Base-by-base conservation (phyloP, 768 basidiomycete genomes). In the Lactarius hatsudake region DNA sequence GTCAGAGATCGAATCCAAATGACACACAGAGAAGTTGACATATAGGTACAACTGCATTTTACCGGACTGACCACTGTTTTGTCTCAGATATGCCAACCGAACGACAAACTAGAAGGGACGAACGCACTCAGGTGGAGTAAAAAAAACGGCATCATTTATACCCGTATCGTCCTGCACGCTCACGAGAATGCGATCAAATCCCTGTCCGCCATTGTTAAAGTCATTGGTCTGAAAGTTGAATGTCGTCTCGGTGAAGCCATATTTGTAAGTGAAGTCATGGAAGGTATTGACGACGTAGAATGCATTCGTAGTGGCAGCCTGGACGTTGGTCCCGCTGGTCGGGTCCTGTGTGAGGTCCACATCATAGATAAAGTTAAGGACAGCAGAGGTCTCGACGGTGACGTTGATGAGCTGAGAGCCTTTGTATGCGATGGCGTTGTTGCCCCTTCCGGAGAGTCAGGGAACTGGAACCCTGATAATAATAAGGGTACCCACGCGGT, bases 171-270 rank as follows among this genome's bases (percentile, higher is more conserved):
- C 82, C 73, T 87, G 84, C 1, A 86, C 83, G 45, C 81, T 82
- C 53, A 82, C 75, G 15, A 79, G 77, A 45, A 87, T 82, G 8
- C 79, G 78, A 73, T 88, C 86, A 54, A 76, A 77, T 5, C 78
- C 85, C 12, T 51, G 0, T 51, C 48, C 48, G 23, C n/a, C 20
- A 1, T 51, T 23, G 23, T 51, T 23, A 23, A 82, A 81, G 76
- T 87, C 87, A 73, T 80, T 78, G 43, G 76, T 78, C 74, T 87
- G 86, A 79, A 87, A 87, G 74, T 87, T 88, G 73, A 84, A 86
- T 13, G 80, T 77, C 5, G 68, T 69, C 75, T 87, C 86, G 43
- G 84, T 86, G 75, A 88, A 88, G 2, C 87, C 86, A 68, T 86
- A 86, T 56, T 79, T 74, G 73, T 84, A 81, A n/a, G 73, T 63